Conservation (phyloP, 148 eudicot genomes). For the Nepenthes gracilis region DNA sequence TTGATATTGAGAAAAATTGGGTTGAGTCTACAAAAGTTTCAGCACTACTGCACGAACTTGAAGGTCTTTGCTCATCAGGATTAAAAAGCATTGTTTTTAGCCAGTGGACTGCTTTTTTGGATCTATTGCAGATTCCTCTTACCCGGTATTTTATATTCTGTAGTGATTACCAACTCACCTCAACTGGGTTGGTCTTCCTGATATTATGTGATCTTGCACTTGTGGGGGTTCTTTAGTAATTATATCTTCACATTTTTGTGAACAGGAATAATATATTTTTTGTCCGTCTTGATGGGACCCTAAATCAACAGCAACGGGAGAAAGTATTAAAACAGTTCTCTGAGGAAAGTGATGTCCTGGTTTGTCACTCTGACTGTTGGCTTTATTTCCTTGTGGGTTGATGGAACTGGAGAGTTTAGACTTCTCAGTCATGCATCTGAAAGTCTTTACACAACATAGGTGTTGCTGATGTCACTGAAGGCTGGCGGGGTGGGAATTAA, state of each 20-base stretch:
- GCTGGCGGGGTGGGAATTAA: conserved; percentile 99
- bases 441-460: conserved; percentile 31
- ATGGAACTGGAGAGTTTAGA: not conserved
- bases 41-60: conserved; percentile 65
- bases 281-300: conserved; percentile 91
- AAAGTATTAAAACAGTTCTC: conserved; percentile 84
- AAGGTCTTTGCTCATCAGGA: conserved; percentile 48
- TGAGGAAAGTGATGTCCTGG: conserved; percentile 72
- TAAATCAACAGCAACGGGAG: conserved; percentile 90
- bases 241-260: not conserved
- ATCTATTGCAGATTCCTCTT: conserved; percentile 85
- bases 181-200: not conserved
- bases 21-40: conserved; percentile 89
- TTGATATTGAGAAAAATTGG: conserved; percentile 88
- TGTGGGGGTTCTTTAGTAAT: not conserved
- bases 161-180: not conserved
- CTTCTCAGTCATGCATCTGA: not conserved
- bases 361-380: conserved; percentile 16
- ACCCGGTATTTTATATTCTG: conserved; percentile 38
- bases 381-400: conserved; percentile 1
- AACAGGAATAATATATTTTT: conserved; percentile 70
- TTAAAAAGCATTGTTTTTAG: conserved; percentile 91
- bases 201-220: not conserved
- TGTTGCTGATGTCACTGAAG: conserved; percentile 86
- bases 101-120: conserved; percentile 98